These are phyloP conservation scores for Plasmodium billcollinsi DNA, from an alignment of 169 alveolate species.

Conservation along the genomic window DNA sequence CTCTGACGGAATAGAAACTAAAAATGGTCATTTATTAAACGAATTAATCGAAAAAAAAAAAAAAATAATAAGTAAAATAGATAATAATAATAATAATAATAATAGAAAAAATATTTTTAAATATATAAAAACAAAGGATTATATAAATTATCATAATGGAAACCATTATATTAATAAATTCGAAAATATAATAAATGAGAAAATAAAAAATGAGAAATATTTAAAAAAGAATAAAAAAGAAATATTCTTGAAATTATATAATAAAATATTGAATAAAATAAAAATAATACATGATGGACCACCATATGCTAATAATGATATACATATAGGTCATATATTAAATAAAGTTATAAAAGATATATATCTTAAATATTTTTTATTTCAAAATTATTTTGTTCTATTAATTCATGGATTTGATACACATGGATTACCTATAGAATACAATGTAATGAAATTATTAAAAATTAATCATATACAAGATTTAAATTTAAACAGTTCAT, in stretches of 20 bases:
- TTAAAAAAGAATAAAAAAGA: conserved; percentile 17
- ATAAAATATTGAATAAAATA: conserved; percentile 10
- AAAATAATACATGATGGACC: conserved; percentile 91
- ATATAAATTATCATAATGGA: background rate
- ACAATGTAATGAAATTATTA: conserved; percentile 77
- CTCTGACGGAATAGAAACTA: background rate
- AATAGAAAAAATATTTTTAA: background rate
- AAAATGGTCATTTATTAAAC: background rate
- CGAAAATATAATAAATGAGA: conserved; percentile 1
- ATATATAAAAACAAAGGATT: background rate
- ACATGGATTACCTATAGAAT: conserved; percentile 93
- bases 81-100: background rate
- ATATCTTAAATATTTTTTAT: conserved; percentile 80
- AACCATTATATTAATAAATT: background rate
- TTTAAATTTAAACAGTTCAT: background rate
- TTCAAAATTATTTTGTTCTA: conserved; percentile 83
- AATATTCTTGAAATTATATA: conserved; percentile 11
- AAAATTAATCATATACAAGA: conserved; percentile 64
- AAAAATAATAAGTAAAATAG: background rate
- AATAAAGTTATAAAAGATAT: conserved; percentile 91
- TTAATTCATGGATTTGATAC: conserved; percentile 93
- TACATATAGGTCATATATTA: conserved; percentile 92
- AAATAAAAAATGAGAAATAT: background rate
- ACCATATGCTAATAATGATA: conserved; percentile 91
- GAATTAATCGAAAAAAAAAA: background rate